Evolutionary conservation across 352 stramenopile genomes (phyloP), one percentile per base, ranked within the genome.

Genomic region (Thraustochytrium striatum): DNA sequence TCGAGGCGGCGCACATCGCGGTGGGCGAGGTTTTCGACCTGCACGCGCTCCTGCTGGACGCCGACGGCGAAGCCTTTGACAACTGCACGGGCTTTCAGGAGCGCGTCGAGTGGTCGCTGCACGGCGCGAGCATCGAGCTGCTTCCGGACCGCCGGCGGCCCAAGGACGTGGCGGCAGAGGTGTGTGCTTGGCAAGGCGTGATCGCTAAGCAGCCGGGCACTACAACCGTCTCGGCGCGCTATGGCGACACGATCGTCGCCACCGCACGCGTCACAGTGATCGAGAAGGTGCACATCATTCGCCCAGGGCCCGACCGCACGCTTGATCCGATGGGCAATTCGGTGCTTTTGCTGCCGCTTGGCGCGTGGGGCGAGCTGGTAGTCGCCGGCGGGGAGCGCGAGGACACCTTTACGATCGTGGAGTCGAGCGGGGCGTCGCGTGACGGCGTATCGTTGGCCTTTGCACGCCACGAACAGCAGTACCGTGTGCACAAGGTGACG

Each of bases 61-160:
- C 8, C 21, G 65, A 58, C 11, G 50, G 32, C 3, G 0, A 50
- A 13, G 16, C 21, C 21, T 75, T 33, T 28, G 44, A 75, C n/a
- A 75, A 75, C 52, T 75, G 65, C 25, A 75, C 65, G 21, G 65
- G 65, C 9, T 25, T 75, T 5, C 35, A 52, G 13, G 32, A 33
- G 13, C 53, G 35, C n/a, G 5, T 70, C 1, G 5, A 52, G 5
- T 70, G 59, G 59, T 33, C 50, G 13, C 35, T 52, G 21, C 59
- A 70, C 28, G 59, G 59, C 16, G 19, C 36, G 13, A 38, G 35
- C 21, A 21, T 70, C 36, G 1, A 19, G 21, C 19, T 25, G 16
- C 36, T 19, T 5, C 9, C 19, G 55, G 36, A 70, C 3, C 9
- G 7, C 36, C 57, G 19, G 9, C 57, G 57, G 39, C 57, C 5